These are phyloP conservation scores for Epichloe coenophiala DNA, from an alignment of 2,329 filamentous ascomycete species.

Conservation along the genomic window DNA sequence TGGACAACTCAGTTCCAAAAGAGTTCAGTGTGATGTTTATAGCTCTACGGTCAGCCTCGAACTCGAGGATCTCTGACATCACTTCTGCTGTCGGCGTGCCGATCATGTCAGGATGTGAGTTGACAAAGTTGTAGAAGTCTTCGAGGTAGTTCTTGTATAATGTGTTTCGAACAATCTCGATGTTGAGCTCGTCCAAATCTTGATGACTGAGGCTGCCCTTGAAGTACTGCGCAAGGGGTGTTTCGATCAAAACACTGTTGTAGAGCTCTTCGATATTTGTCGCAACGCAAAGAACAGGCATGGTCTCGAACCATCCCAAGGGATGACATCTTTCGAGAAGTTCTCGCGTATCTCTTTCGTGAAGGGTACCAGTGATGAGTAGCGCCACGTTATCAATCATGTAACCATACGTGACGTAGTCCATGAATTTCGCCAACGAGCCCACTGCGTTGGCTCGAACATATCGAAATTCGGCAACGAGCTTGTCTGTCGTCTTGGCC, in stretches of 20 bases:
- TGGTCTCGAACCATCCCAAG: slow-evolving; percentile 96
- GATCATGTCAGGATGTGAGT: slow-evolving; percentile 70
- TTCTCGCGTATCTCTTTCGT: slow-evolving; percentile 93
- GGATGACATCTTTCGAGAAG: slow-evolving; percentile 92
- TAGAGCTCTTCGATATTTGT: slow-evolving; percentile 98
- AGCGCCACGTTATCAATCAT: slow-evolving; percentile 99
- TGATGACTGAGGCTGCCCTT: slow-evolving; percentile 93
- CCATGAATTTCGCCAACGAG: slow-evolving; percentile 86
- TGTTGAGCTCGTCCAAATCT: slow-evolving; percentile 96
- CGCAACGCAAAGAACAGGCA: slow-evolving; percentile 94
- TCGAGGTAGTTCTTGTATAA: slow-evolving; percentile 99
- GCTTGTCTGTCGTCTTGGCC: slow-evolving; percentile 91
- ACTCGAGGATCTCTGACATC: slow-evolving; percentile 92
- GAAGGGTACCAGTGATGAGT: slow-evolving; percentile 91
- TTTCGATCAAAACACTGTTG: slow-evolving; percentile 95
- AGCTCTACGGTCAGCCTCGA: slow-evolving; percentile 88
- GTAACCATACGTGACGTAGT: slow-evolving; percentile 97
- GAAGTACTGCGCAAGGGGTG: slow-evolving; percentile 90
- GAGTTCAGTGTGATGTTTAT: slow-evolving; percentile 99
- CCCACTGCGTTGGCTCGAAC: slow-evolving; percentile 87
- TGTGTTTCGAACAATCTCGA: slow-evolving; percentile 97
- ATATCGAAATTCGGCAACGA: slow-evolving; percentile 95
- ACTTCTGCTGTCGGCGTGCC: slow-evolving; percentile 85
- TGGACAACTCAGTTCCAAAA: slow-evolving; percentile 89
- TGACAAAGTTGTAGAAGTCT: slow-evolving; percentile 92